These are phyloP conservation scores for Solanum arcanum DNA, from an alignment of 257 asterid genomes.

Conservation along the genomic window DNA sequence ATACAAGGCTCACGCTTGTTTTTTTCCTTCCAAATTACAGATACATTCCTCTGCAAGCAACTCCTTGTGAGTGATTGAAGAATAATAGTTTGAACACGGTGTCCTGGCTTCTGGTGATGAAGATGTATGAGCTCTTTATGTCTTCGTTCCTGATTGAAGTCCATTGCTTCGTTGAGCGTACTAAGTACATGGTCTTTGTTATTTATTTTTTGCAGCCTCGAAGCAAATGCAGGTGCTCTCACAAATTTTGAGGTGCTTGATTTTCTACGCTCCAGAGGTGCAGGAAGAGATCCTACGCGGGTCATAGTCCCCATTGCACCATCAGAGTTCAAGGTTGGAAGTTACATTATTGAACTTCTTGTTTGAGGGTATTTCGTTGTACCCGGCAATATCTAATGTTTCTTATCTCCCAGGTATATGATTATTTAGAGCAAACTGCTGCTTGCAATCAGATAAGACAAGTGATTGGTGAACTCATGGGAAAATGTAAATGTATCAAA, in stretches of 20 bases:
- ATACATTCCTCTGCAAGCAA: neutral
- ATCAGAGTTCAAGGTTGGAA: conserved; percentile 67
- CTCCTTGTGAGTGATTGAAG: neutral
- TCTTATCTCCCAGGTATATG: conserved; percentile 36
- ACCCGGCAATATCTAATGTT: neutral
- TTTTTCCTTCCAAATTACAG: neutral
- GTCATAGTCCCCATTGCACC: conserved; percentile 42
- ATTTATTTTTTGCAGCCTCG: conserved; percentile 27
- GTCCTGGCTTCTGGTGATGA: conserved; percentile 10
- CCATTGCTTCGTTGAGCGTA: neutral
- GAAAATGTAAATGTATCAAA: conserved; percentile 34
- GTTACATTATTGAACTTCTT: neutral
- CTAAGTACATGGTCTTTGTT: neutral
- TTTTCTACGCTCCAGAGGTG: conserved; percentile 67
- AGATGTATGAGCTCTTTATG: conserved; percentile 16
- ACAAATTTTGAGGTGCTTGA: conserved; percentile 76
- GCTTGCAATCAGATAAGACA: conserved; percentile 65
- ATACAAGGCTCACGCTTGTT: neutral
- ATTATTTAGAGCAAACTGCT: conserved; percentile 51
- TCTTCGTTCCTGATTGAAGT: neutral
- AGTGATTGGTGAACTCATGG: conserved; percentile 16
- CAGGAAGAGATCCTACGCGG: conserved; percentile 66
- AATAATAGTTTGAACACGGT: neutral
- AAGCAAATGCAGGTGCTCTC: conserved; percentile 47
- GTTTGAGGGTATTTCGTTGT: neutral